A percentile compares a stretch with the other conserved stretches of the same genome.
phyloP scores from a whole-genome alignment of 2,329 filamentous ascomycete species.

The Trematosphaeria pertusa region DNA sequence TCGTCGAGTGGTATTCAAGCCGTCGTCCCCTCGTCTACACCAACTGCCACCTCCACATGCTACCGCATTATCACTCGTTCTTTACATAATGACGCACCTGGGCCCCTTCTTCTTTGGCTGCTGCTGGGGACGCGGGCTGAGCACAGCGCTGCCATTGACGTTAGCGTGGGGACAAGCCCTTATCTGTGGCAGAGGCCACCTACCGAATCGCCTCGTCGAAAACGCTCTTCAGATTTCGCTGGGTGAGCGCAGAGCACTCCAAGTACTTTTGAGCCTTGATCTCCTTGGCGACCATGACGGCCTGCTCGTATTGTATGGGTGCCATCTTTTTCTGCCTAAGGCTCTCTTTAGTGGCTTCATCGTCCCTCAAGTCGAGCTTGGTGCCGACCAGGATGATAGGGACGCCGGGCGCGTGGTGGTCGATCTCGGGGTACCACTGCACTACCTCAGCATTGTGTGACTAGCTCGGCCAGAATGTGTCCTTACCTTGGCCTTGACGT shows the following conservation, averaged over 20 bases:
- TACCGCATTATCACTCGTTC: slow-evolving; percentile 3
- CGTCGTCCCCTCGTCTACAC: slow-evolving; percentile 20
- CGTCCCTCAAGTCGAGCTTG: slow-evolving; percentile 94
- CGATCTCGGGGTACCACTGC: slow-evolving; percentile 97
- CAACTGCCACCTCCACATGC: slow-evolving; percentile 21
- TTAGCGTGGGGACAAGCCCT: slow-evolving; percentile 20
- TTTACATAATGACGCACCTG: slow-evolving; percentile 39
- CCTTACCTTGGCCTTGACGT: slow-evolving; percentile 97
- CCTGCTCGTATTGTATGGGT: slow-evolving; percentile 94
- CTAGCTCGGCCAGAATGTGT: too few relatives aligned
- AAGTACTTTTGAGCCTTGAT: slow-evolving; percentile 97
- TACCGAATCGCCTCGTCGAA: slow-evolving; percentile 99
- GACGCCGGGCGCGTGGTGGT: slow-evolving; percentile 93
- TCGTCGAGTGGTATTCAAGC: slow-evolving; percentile 29
- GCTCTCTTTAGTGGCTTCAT: slow-evolving; percentile 79
- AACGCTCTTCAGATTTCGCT: slow-evolving; percentile 96
- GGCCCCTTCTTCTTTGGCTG: slow-evolving; percentile 33
- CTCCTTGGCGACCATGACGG: slow-evolving; percentile 85
- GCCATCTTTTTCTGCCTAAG: slow-evolving; percentile 94
- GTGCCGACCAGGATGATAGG: slow-evolving; percentile 97
- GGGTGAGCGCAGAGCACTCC: slow-evolving; percentile 95
- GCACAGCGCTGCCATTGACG: slow-evolving; percentile 42
- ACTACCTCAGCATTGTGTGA: slow-evolving; percentile 26
- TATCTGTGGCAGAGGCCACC: slow-evolving; percentile 40
- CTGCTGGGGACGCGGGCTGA: slow-evolving; percentile 47